phyloP scores from a whole-genome alignment of 139 green algal species.

The Edaphochlamys debaryana region DNA sequence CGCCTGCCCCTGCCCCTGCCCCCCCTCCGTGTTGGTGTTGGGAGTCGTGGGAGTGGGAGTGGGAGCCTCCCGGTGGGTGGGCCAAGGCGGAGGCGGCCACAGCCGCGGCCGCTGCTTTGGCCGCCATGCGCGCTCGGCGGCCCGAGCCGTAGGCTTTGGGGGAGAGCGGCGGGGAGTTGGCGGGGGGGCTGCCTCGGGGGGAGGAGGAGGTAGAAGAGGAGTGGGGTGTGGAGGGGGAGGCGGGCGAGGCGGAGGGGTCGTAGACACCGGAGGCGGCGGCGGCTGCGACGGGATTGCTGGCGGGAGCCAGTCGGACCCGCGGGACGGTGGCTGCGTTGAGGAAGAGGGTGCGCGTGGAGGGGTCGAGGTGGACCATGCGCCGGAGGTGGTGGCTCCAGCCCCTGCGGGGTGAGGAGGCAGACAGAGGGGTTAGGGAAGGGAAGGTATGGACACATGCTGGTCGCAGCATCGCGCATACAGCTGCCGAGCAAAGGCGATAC shows the following conservation, averaged over 20 bases:
- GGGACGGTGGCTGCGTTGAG: conserved; percentile 81
- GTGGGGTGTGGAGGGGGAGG: no score
- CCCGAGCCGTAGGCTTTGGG: not conserved
- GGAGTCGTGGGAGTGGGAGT: no score
- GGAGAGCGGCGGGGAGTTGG: not conserved
- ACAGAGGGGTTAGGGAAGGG: no score
- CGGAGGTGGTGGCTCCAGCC: conserved; percentile 22
- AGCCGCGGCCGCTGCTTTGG: conserved; percentile 6
- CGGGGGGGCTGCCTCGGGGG: not conserved
- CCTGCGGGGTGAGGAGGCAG: not conserved
- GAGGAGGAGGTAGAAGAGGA: no score
- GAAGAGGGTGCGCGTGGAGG: conserved; percentile 57
- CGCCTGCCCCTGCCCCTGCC: no score
- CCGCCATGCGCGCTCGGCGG: not conserved
- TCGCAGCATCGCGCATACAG: not conserved
- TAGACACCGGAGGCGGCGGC: not conserved
- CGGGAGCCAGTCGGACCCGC: conserved; percentile 31
- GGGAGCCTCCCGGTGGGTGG: no score
- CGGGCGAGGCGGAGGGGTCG: no score
- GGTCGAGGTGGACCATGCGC: conserved; percentile 68
- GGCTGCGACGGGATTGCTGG: not conserved
- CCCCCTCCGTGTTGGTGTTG: no score
- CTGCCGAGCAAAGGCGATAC: not conserved
- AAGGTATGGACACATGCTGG: not conserved
- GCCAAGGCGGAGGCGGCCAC: not conserved